These are phyloP conservation scores for Phytophthora meadii DNA, from an alignment of 352 stramenopile species.

Conservation along the genomic window DNA sequence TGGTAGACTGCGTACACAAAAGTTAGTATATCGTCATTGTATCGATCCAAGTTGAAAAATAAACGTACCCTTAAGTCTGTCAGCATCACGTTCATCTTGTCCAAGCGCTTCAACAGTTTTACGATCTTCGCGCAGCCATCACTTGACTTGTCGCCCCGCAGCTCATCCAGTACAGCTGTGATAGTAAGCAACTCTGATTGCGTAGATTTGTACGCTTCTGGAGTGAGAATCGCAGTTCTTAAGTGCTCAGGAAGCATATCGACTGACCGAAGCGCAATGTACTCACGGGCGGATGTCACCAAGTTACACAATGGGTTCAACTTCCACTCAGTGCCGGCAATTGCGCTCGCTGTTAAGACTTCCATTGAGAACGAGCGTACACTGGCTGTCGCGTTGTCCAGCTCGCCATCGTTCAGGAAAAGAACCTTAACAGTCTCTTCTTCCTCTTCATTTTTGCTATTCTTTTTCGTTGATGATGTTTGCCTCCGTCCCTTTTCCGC, in stretches of 20 bases:
- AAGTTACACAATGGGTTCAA: constrained; percentile 81
- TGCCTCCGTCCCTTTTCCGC: constrained; percentile 68
- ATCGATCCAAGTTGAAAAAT: background rate
- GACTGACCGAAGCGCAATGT: constrained; percentile 82
- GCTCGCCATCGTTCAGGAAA: constrained; percentile 83
- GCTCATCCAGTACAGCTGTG: constrained; percentile 64
- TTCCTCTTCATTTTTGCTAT: constrained; percentile 50
- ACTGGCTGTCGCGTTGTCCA: constrained; percentile 71
- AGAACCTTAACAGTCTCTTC: constrained; percentile 76
- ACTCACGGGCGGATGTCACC: constrained; percentile 82
- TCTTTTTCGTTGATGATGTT: constrained; percentile 47
- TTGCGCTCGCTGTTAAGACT: constrained; percentile 63
- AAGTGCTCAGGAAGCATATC: constrained; percentile 87
- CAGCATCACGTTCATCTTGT: constrained; percentile 77
- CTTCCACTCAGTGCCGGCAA: constrained; percentile 80
- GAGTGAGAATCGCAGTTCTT: constrained; percentile 79
- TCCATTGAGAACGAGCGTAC: constrained; percentile 72
- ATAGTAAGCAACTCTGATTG: constrained; percentile 79
- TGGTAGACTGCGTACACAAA: constrained; percentile 60
- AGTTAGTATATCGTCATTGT: constrained; percentile 12
- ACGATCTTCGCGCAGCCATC: constrained; percentile 49
- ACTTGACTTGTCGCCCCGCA: constrained; percentile 42
- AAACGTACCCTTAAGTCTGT: constrained; percentile 75
- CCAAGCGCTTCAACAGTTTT: constrained; percentile 70
- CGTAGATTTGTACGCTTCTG: constrained; percentile 81